These are phyloP conservation scores for Aureobasidium namibiae DNA, from an alignment of 2,329 filamentous ascomycete species.

Conservation along the genomic window DNA sequence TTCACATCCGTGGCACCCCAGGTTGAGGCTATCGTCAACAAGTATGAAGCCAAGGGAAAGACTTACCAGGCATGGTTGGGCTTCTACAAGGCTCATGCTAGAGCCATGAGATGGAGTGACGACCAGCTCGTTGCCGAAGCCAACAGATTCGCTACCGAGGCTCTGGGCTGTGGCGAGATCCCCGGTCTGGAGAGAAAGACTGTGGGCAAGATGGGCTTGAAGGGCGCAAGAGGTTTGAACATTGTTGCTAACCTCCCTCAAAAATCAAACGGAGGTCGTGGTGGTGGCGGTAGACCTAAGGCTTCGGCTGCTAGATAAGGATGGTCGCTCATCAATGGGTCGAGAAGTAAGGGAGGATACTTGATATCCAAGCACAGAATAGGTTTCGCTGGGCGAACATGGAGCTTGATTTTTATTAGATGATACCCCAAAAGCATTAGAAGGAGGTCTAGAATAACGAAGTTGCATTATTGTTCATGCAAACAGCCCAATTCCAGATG, in stretches of 20 bases:
- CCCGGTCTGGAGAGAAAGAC: slow-evolving; percentile 38
- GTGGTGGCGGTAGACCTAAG: background rate
- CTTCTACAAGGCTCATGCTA: slow-evolving; percentile 29
- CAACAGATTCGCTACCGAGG: slow-evolving; percentile 33
- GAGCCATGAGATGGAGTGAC: slow-evolving; percentile 7
- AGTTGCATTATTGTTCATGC: background rate
- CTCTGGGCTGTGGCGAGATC: slow-evolving; percentile 38
- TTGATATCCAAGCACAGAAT: background rate
- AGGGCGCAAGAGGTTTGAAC: slow-evolving; percentile 34
- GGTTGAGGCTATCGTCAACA: slow-evolving; percentile 33
- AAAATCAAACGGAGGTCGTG: background rate
- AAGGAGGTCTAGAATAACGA: background rate
- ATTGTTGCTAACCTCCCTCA: slow-evolving; percentile 4
- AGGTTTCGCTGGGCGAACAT: background rate
- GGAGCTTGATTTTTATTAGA: background rate
- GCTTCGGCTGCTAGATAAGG: background rate
- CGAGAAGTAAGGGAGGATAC: background rate
- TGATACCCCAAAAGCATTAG: slow-evolving; percentile 7
- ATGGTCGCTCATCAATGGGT: background rate
- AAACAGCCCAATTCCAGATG: no score
- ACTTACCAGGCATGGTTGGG: slow-evolving; percentile 41
- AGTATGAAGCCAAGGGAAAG: slow-evolving; percentile 31
- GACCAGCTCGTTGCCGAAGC: slow-evolving; percentile 33
- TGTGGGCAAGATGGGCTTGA: slow-evolving; percentile 41
- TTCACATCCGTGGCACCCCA: slow-evolving; percentile 33